phyloP scores from a whole-genome alignment of 2,329 filamentous ascomycete genomes.

The Aspergillus tamarii region DNA sequence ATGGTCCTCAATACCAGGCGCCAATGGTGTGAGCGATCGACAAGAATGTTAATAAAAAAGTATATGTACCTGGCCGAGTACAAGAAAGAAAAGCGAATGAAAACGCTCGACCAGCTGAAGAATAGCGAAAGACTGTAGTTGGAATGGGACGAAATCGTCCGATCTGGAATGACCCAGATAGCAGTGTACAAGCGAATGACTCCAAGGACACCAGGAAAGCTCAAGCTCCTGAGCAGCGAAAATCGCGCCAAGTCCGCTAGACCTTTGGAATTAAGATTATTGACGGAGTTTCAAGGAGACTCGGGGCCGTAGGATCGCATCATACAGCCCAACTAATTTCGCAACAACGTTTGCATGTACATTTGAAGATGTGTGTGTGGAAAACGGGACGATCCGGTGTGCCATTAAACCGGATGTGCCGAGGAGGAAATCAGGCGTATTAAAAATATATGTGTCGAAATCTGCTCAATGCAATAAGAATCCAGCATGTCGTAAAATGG shows the following conservation, averaged over 20 bases:
- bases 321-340: constrained; percentile 22
- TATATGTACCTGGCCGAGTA: constrained; percentile 37
- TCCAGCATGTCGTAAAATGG: constrained; percentile 42
- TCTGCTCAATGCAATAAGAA: constrained; percentile 42
- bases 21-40: constrained; percentile 44
- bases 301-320: constrained; percentile 14
- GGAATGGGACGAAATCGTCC: constrained; percentile 32
- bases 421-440: constrained; percentile 32
- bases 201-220: constrained; percentile 28
- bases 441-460: constrained; percentile 45
- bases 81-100: constrained; percentile 30
- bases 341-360: constrained; percentile 41
- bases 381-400: constrained; percentile 16
- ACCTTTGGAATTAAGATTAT: constrained; percentile 47
- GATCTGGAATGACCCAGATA: constrained; percentile 20
- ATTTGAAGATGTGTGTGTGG: constrained; percentile 25
- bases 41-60: constrained; percentile 36
- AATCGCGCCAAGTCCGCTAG: neutral
- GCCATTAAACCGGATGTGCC: constrained; percentile 19
- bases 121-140: constrained; percentile 39
- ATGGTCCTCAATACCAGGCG: constrained; percentile 37
- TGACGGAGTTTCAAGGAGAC: constrained; percentile 31
- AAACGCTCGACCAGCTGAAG: constrained; percentile 33
- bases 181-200: constrained; percentile 44
- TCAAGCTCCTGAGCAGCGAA: constrained; percentile 2